These are phyloP conservation scores for Penicillium sp. DNA, from an alignment of 2,329 filamentous ascomycete species.

Conservation along the genomic window DNA sequence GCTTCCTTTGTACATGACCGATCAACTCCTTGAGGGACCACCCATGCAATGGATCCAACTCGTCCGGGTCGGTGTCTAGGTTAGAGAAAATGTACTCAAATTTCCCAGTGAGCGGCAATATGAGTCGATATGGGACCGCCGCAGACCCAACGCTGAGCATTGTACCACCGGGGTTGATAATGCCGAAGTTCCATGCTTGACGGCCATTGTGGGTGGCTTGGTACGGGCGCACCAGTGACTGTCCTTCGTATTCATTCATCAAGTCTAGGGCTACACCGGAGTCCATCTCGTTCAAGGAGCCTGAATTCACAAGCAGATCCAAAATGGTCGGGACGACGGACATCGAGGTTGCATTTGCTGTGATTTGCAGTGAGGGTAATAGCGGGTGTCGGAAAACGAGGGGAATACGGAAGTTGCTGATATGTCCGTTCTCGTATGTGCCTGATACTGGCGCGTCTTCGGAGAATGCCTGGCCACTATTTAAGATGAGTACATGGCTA, in stretches of 20 bases:
- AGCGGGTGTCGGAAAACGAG: constrained; percentile 46
- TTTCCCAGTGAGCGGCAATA: constrained; percentile 73
- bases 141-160: constrained; percentile 65
- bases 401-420: constrained; percentile 46
- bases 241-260: constrained; percentile 47
- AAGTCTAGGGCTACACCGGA: constrained; percentile 36
- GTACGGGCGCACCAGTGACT: constrained; percentile 45
- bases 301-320: constrained; percentile 43
- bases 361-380: constrained; percentile 43
- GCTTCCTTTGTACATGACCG: constrained; percentile 20
- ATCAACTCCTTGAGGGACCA: constrained; percentile 30
- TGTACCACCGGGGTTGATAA: constrained; percentile 35
- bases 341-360: constrained; percentile 42
- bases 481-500: not conserved
- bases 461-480: constrained; percentile 43
- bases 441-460: constrained; percentile 41
- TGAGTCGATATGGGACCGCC: constrained; percentile 71
- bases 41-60: constrained; percentile 29
- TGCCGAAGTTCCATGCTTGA: constrained; percentile 31
- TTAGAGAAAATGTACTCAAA: constrained; percentile 44
- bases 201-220: constrained; percentile 34
- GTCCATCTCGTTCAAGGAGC: constrained; percentile 38
- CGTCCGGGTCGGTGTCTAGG: constrained; percentile 32
- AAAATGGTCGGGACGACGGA: constrained; percentile 48
- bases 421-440: constrained; percentile 46